These are phyloP conservation scores for Xylariaceae sp. DNA, from an alignment of 2,329 filamentous ascomycete genomes.

Conservation along the genomic window DNA sequence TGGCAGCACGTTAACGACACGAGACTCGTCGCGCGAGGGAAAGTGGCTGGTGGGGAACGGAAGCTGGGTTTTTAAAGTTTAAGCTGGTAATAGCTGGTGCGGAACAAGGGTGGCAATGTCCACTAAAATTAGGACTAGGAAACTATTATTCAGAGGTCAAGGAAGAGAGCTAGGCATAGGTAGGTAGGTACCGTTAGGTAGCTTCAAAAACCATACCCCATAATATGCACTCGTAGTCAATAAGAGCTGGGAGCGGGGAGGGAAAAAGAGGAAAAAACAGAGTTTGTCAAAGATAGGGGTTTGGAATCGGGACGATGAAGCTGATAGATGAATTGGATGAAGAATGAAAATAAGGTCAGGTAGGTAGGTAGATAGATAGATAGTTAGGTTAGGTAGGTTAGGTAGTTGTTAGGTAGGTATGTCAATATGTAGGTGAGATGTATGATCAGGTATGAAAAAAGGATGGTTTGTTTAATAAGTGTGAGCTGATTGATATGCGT, in stretches of 20 bases:
- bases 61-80: slow-evolving; percentile 31
- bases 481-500: not conserved
- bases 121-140: slow-evolving; percentile 14
- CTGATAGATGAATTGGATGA: not conserved
- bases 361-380: not conserved
- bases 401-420: not conserved
- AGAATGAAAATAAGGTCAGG: not conserved
- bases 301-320: not conserved
- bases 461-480: slow-evolving; percentile 12
- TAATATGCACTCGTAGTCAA: not conserved
- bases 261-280: not conserved
- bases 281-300: not conserved
- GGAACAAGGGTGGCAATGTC: slow-evolving; percentile 21
- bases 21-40: slow-evolving; percentile 30
- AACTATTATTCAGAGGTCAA: slow-evolving; percentile 17
- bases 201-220: not conserved
- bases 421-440: slow-evolving; percentile 13
- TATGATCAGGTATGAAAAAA: slow-evolving; percentile 28
- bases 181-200: not conserved
- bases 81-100: slow-evolving; percentile 19
- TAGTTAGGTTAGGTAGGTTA: not conserved
- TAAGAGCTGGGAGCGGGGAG: not conserved
- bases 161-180: not conserved
- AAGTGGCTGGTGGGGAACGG: slow-evolving; percentile 29
- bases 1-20: slow-evolving; percentile 30